phyloP scores from a whole-genome alignment of 2,329 filamentous ascomycete genomes.

The Hyphodiscus sp. region DNA sequence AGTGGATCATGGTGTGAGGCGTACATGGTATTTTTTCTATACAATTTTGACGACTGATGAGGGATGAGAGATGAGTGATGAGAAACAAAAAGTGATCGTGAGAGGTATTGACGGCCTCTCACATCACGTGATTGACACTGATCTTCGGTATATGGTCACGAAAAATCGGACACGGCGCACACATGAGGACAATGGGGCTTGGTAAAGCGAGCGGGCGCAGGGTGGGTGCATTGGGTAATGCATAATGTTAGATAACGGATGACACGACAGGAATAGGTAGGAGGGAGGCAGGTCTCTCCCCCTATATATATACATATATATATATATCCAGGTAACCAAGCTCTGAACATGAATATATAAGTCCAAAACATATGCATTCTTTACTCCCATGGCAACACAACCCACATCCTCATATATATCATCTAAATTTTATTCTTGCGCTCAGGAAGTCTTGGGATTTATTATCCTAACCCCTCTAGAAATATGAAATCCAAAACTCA shows the following conservation, averaged over 20 bases:
- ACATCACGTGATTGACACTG: too few relatives aligned
- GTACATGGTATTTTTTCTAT: not conserved
- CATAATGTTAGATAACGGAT: not conserved
- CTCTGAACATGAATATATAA: not conserved
- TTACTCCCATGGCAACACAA: too few relatives aligned
- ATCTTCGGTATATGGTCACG: too few relatives aligned
- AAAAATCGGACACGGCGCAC: not conserved
- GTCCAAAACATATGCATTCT: not conserved
- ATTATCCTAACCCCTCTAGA: too few relatives aligned
- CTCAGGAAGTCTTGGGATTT: too few relatives aligned
- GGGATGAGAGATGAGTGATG: not conserved
- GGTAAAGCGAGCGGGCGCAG: not conserved
- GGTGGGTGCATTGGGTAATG: not conserved
- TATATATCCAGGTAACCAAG: not conserved
- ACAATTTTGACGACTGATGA: not conserved
- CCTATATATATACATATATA: too few relatives aligned
- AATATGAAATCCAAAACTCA: too few relatives aligned
- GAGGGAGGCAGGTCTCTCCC: not conserved
- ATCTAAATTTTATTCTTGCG: too few relatives aligned
- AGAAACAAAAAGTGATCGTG: not conserved
- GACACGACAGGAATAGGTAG: not conserved
- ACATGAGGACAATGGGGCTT: not conserved
- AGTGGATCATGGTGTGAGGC: constrained; percentile 60
- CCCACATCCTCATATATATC: too few relatives aligned
- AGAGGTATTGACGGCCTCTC: too few relatives aligned